Evolutionary conservation across 1,284 basidiomycete genomes (phyloP).

Genomic region (Melampsora americana): DNA sequence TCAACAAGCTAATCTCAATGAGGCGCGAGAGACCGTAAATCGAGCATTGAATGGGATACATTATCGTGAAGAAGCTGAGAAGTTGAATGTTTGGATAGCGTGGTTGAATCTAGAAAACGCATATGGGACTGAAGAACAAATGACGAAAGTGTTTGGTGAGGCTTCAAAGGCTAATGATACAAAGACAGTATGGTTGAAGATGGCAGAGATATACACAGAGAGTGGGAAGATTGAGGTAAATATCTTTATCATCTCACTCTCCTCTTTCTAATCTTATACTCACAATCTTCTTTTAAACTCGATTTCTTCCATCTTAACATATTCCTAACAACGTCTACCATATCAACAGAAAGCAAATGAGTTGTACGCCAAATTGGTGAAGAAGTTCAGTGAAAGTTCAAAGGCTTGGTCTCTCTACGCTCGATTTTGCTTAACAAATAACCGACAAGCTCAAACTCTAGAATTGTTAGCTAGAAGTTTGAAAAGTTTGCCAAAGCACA

Average conservation of each 20-base stretch:
- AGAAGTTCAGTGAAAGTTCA: slow-evolving; percentile 35
- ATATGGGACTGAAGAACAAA: slow-evolving; percentile 78
- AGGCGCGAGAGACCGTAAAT: slow-evolving; percentile 80
- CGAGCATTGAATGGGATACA: slow-evolving; percentile 83
- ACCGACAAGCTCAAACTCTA: neutral
- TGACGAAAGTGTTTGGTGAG: slow-evolving; percentile 80
- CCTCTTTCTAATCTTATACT: neutral
- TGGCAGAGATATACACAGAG: slow-evolving; percentile 79
- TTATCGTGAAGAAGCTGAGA: slow-evolving; percentile 95
- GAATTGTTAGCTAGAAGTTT: slow-evolving; percentile 64
- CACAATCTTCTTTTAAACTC: neutral
- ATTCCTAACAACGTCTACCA: neutral
- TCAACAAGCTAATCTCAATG: slow-evolving; percentile 89
- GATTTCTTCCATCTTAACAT: neutral
- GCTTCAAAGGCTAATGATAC: slow-evolving; percentile 87
- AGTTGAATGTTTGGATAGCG: slow-evolving; percentile 96
- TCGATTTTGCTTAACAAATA: slow-evolving; percentile 35
- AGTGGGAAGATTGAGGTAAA: slow-evolving; percentile 74
- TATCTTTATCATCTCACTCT: slow-evolving; percentile 17
- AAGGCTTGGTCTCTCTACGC: slow-evolving; percentile 40
- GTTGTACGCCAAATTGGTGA: slow-evolving; percentile 25
- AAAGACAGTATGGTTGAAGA: slow-evolving; percentile 78
- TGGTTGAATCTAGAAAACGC: slow-evolving; percentile 90
- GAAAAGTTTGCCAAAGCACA: slow-evolving; percentile 87
- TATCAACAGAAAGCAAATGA: slow-evolving; percentile 40